These are phyloP conservation scores for Arthroderma sp. DNA, from an alignment of 2,329 filamentous ascomycete species.

Conservation along the genomic window DNA sequence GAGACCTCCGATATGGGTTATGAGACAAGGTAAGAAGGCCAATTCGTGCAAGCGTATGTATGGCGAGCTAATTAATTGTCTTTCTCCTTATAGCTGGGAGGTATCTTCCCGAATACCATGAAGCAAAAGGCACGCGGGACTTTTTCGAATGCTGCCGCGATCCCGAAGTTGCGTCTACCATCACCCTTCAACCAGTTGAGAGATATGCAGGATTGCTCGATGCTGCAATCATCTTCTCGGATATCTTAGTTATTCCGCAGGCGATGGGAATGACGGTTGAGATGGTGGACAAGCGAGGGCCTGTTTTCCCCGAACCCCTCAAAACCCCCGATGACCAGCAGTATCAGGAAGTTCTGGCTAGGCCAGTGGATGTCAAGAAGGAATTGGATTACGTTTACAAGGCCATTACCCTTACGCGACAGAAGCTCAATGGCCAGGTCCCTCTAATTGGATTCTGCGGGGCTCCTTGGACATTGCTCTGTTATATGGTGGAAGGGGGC, in stretches of 20 bases:
- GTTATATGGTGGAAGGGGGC: conserved; percentile 98
- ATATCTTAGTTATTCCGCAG: conserved; percentile 94
- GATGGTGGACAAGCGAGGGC: conserved; percentile 96
- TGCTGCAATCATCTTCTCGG: conserved; percentile 96
- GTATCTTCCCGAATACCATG: conserved; percentile 95
- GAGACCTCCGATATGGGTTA: conserved; percentile 93
- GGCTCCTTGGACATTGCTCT: conserved; percentile 89
- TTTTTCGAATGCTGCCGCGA: conserved; percentile 97
- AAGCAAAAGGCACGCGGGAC: conserved; percentile 78
- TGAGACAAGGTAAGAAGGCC: conserved; percentile 71
- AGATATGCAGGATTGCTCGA: conserved; percentile 83
- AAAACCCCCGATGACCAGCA: conserved; percentile 67
- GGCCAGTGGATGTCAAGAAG: conserved; percentile 67
- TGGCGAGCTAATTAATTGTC: no score
- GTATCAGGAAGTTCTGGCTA: conserved; percentile 62
- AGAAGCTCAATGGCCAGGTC: conserved; percentile 77
- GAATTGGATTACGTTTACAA: conserved; percentile 92
- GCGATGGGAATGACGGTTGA: conserved; percentile 98
- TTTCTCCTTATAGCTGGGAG: conserved; percentile 55
- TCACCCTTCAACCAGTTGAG: conserved; percentile 90
- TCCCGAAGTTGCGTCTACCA: conserved; percentile 80
- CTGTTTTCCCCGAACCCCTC: conserved; percentile 81
- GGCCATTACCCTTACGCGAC: conserved; percentile 78
- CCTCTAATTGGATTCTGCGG: conserved; percentile 94
- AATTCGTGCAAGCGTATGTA: not conserved